Evolutionary conservation across 805 yeast genomes (phyloP), one percentile per base, ranked within the genome.

Genomic region (Teunomyces kruisii): DNA sequence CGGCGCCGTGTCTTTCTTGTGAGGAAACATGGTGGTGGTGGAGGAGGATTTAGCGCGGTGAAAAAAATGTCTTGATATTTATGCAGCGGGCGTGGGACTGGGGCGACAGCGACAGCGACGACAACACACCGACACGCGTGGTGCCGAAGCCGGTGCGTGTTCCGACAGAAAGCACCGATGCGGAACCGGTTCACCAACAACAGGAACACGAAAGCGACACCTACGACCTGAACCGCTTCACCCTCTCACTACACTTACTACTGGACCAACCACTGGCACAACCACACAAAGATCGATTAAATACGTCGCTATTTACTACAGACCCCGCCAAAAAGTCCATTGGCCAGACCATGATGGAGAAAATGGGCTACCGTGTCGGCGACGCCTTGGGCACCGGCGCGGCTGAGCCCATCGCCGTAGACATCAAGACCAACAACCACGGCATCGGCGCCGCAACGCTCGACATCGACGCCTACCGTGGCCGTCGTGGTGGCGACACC

Each of bases 331-430:
- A 40, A 6, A 61, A 65, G 39, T 74, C 79, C 0, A 64, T 70
- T 40, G 83, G 81, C 0, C 62, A 78, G 17, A 52, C 68, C 5
- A 79, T 81, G 49, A 80, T 81, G 86, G 65, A 68, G 51, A 75
- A 68, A 51, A 81, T 81, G 86, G 86, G 86, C 1, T 81, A 70
- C 54, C 69, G 64, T 43, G 55, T 71, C 3, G 84, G 83, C 14
- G 65, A 70, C 19, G 53, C 70, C 0, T 58, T 79, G 13, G 83
- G 84, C 0, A 50, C 54, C 15, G 50, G 53, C 4, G 67, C 65
- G 0, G 19, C 63, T 4, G 70, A 60, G 38, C 78, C 79, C 1
- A 53, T 74, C 6, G 7, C 55, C 9, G 51, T 61, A 1, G 47
- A 48, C 17, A 24, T 48, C 5, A 58, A 56, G 10, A 43, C 40